Evolutionary conservation across 495 filamentous ascomycete species (phyloP).

Genomic region (Amphirosellinia nigrospora): DNA sequence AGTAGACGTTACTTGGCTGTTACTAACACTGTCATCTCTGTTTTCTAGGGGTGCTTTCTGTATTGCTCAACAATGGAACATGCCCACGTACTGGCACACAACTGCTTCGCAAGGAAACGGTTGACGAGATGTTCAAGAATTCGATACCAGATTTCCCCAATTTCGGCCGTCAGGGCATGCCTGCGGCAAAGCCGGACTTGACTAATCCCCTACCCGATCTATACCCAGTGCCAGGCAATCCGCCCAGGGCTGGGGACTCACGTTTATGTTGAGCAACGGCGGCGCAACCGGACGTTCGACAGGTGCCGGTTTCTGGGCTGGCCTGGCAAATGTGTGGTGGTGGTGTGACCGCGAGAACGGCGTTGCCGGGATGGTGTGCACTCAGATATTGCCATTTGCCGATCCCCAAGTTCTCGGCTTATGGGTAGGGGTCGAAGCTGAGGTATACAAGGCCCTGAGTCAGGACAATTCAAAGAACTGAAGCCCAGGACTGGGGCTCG

Average conservation of each 20-base stretch:
- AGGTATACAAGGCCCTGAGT: slow-evolving; percentile 38
- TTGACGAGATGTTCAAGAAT: slow-evolving; percentile 65
- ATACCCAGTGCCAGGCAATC: slow-evolving; percentile 57
- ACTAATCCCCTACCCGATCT: slow-evolving; percentile 52
- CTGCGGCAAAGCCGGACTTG: slow-evolving; percentile 55
- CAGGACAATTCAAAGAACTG: not conserved
- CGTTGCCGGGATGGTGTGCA: slow-evolving; percentile 61
- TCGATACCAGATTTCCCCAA: slow-evolving; percentile 62
- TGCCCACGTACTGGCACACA: slow-evolving; percentile 54
- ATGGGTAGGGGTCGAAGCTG: slow-evolving; percentile 47
- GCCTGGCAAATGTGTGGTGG: slow-evolving; percentile 65
- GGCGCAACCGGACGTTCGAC: slow-evolving; percentile 54
- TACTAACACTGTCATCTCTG: not conserved
- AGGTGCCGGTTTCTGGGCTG: slow-evolving; percentile 60
- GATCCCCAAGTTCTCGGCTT: slow-evolving; percentile 49
- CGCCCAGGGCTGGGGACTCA: slow-evolving; percentile 65
- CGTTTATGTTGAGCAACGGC: slow-evolving; percentile 54
- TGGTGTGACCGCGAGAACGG: slow-evolving; percentile 65
- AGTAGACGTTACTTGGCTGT: not conserved
- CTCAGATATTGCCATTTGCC: slow-evolving; percentile 65
- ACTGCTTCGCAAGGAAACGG: slow-evolving; percentile 57
- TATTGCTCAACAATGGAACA: slow-evolving; percentile 57
- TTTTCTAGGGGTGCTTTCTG: slow-evolving; percentile 39
- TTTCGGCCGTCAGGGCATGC: slow-evolving; percentile 50
- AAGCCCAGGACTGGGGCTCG: not conserved